Evolutionary conservation across 164 flowering plant genomes (phyloP), one percentile per base, ranked within the genome.

Genomic region (Sedum album): DNA sequence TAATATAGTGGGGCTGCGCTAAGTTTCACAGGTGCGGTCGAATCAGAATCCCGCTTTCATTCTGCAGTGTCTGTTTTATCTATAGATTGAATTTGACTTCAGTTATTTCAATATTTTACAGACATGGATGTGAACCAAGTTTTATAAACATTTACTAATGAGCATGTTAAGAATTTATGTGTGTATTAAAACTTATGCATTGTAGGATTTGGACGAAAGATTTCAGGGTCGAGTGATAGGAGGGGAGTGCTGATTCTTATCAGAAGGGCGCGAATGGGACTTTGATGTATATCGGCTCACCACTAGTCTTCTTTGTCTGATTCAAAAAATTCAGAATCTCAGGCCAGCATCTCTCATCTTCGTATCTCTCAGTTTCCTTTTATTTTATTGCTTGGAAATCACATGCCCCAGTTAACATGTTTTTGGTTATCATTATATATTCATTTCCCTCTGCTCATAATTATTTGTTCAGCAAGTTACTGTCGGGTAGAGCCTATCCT

Each of bases 151-250:
- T 21, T 53, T 53, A 53, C 28, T 53, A 53, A 13, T 21, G 60
- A 53, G 23, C 10, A 23, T 1, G 60, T 53, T 6, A 57, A 26
- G 33, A n/a, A n/a, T n/a, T n/a, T n/a, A n/a, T n/a, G n/a, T n/a
- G n/a, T n/a, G n/a, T n/a, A n/a, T n/a, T n/a, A n/a, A 51, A n/a
- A 21, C 28, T 20, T n/a, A 51, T n/a, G 57, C 26, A 49, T 4
- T 53, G 60, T 30, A 57, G 62, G 62, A 17, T 57, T 57, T 28
- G 62, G 20, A 57, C 26, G 61, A 55, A 7, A 55, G 0, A 2
- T 44, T 55, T 55, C 61, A 55, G 61, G 31, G 61, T 55, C 17
- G 20, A 57, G 62, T 57, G 62, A 57, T 57, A 26, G 62, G 62
- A 10, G 33, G 62, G 62, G 61, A 57, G 31, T 28, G 33, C 33